Conservation (phyloP, 345 rosid genomes). For the Syzygium aqueum region DNA sequence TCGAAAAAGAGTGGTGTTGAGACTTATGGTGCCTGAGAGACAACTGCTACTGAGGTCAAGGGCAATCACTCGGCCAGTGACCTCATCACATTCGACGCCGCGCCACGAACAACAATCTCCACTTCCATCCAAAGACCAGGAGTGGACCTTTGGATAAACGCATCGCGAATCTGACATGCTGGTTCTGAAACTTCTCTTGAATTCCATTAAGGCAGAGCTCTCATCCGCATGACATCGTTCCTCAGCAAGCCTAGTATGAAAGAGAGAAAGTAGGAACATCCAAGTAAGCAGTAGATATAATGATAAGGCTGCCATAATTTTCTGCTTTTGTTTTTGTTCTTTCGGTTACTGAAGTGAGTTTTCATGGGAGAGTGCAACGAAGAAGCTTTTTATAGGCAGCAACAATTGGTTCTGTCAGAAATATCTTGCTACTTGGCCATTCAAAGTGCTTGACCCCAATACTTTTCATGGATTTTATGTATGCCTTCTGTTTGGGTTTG, state of each 20-base stretch:
- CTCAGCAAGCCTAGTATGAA: not conserved
- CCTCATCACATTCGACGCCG: not conserved
- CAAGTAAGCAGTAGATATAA: not conserved
- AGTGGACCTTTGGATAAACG: not conserved
- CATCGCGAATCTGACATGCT: fast-evolving
- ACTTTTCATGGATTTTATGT: not conserved
- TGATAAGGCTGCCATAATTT: not conserved
- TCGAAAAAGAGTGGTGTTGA: not conserved
- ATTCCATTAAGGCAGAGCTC: not conserved
- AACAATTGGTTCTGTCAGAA: not conserved
- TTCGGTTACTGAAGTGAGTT: not conserved
- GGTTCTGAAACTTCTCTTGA: not conserved
- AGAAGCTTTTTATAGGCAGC: not conserved
- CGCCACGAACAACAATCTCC: constrained; percentile 5
- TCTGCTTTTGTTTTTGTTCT: not conserved
- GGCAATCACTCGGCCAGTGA: not conserved
- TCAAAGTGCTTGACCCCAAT: not conserved
- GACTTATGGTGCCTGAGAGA: not conserved
- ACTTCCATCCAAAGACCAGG: not conserved
- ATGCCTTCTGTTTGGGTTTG: not conserved
- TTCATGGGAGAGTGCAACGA: not conserved
- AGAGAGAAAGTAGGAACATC: not conserved
- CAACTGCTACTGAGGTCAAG: not conserved
- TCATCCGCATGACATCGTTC: not conserved
- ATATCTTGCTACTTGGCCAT: not conserved